Evolutionary conservation across 305 asterid species (phyloP).

Genomic region (Solanum chacoense): DNA sequence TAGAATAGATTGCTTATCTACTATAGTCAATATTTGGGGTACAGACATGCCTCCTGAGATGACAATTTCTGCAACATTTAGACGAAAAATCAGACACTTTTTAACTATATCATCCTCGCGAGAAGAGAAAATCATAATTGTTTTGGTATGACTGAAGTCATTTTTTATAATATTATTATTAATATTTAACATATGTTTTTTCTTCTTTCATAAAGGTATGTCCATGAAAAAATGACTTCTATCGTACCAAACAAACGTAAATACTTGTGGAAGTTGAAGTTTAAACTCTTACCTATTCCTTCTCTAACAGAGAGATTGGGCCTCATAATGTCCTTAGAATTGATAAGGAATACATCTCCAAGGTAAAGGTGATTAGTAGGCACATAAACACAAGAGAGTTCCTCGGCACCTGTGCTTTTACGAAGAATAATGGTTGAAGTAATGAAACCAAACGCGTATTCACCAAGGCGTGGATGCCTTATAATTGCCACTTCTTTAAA

Average conservation of each 20-base stretch:
- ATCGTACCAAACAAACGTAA: background rate
- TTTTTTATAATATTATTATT: background rate
- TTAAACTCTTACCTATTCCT: constrained; percentile 21
- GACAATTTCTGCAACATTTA: constrained; percentile 47
- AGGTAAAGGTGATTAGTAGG: constrained; percentile 37
- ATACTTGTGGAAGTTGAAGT: background rate
- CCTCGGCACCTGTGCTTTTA: constrained; percentile 17
- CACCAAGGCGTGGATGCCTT: constrained; percentile 11
- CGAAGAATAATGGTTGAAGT: constrained; percentile 12
- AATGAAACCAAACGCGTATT: constrained; percentile 18
- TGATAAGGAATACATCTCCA: constrained; percentile 29
- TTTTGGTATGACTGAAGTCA: background rate
- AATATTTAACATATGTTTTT: background rate
- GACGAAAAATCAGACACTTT: background rate
- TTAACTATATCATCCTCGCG: background rate
- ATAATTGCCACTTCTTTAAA: constrained; percentile 20
- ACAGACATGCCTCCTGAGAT: constrained; percentile 64
- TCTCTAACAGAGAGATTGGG: constrained; percentile 24
- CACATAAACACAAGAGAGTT: constrained; percentile 25
- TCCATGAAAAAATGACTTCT: background rate
- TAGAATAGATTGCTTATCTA: constrained; percentile 35
- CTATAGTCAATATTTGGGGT: constrained; percentile 46
- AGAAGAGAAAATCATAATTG: background rate
- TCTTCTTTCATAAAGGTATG: background rate
- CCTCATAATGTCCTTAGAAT: constrained; percentile 21